phyloP scores from a whole-genome alignment of 2,329 filamentous ascomycete species.

The Apiospora aurea region DNA sequence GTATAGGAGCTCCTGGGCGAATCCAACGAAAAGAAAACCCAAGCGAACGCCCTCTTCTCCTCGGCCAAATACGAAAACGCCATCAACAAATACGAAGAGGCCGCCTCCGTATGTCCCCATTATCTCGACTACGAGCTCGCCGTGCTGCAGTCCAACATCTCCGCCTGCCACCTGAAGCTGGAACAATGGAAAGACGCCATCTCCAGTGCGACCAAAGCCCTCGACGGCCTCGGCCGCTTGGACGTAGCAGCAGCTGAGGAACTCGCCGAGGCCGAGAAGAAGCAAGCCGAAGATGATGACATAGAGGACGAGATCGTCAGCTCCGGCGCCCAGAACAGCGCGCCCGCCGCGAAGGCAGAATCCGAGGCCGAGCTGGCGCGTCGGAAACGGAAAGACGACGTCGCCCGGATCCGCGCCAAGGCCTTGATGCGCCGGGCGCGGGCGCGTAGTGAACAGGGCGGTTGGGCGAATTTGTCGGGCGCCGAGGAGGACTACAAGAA shows the following conservation, averaged over 20 bases:
- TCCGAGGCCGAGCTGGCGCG: slow-evolving; percentile 38
- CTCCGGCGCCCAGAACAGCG: slow-evolving; percentile 61
- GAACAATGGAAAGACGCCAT: slow-evolving; percentile 86
- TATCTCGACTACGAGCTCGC: slow-evolving; percentile 90
- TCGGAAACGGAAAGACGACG: slow-evolving; percentile 62
- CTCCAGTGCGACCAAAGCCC: slow-evolving; percentile 72
- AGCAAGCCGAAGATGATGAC: slow-evolving; percentile 39
- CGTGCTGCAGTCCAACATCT: slow-evolving; percentile 86
- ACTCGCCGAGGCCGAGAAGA: slow-evolving; percentile 41
- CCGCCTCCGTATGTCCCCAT: slow-evolving; percentile 78
- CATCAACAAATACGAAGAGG: slow-evolving; percentile 82
- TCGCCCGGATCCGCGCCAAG: slow-evolving; percentile 81
- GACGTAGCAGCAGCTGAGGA: slow-evolving; percentile 41
- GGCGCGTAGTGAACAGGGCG: slow-evolving; percentile 72
- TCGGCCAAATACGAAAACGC: slow-evolving; percentile 76
- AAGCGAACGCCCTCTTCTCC: slow-evolving; percentile 82
- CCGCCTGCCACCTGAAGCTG: slow-evolving; percentile 86
- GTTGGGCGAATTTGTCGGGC: slow-evolving; percentile 81
- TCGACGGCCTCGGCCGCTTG: slow-evolving; percentile 76
- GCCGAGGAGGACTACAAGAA: slow-evolving; percentile 82
- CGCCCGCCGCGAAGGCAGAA: slow-evolving; percentile 44
- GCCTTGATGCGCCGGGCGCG: slow-evolving; percentile 81
- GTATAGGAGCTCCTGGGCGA: slow-evolving; percentile 70
- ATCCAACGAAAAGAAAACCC: slow-evolving; percentile 74
- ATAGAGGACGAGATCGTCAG: slow-evolving; percentile 67